Percentiles rank a stretch among this genome's conserved stretches.
phyloP scores from a whole-genome alignment of 169 alveolate species.

The Plasmodium relictum region DNA sequence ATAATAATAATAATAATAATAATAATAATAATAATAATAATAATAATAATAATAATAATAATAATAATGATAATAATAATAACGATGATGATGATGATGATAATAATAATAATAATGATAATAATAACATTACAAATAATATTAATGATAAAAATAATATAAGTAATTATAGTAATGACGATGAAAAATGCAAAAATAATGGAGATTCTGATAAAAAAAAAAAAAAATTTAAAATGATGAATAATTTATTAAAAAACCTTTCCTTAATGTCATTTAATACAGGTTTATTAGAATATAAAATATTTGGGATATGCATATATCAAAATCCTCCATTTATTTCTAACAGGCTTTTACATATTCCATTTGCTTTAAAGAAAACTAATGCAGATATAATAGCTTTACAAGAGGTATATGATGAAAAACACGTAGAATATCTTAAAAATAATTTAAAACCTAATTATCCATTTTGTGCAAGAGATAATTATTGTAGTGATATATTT shows the following conservation, averaged over 20 bases:
- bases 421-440: slow-evolving; percentile 88
- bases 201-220: neutral
- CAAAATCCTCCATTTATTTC: slow-evolving; percentile 93
- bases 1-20: neutral
- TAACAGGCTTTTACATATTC: slow-evolving; percentile 88
- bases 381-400: slow-evolving; percentile 92
- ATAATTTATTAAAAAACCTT: slow-evolving; percentile 78
- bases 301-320: slow-evolving; percentile 89
- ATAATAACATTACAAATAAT: neutral
- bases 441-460: slow-evolving; percentile 84
- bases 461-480: slow-evolving; percentile 87
- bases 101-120: neutral
- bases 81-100: neutral
- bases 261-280: slow-evolving; percentile 90
- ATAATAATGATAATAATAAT: neutral
- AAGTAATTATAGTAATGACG: neutral
- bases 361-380: slow-evolving; percentile 87
- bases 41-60: neutral
- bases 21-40: neutral
- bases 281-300: slow-evolving; percentile 91
- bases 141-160: neutral
- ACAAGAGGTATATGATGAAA: slow-evolving; percentile 90
- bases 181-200: neutral
- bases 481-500: slow-evolving; percentile 43
- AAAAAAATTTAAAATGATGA: slow-evolving; percentile 30